Evolutionary conservation across 148 eudicot species (phyloP), one percentile per base, ranked within the genome.

Genomic region (Diospyros kaki): DNA sequence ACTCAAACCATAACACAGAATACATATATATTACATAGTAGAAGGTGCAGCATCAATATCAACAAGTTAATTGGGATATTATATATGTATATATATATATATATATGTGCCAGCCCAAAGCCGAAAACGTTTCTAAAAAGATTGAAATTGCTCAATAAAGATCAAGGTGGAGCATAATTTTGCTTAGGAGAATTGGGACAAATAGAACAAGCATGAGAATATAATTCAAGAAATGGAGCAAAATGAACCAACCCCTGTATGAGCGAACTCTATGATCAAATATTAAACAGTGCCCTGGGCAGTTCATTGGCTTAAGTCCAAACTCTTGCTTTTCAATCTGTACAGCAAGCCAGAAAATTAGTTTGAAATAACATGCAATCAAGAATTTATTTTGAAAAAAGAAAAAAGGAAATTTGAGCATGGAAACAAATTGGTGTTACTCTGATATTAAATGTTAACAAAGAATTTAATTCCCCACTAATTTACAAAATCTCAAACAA

Each of bases 221-320:
- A 48, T 48, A 48, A 48, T 48, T 48, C 52, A 48, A 48, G 52
- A 8, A 48, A 48, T 4, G 52, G 0, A 48, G 52, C 52, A 48
- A 48, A 48, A 48, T 4, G 43, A 76, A 80, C 83, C 58, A 70
- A 92, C 98, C 98, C 87, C 98, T 89, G 71, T 95, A 95, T 45
- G 98, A 95, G 55, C 98, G 98, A 73, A 95, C 98, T 83, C 98
- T 84, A 52, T 95, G 96, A 76, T 95, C 96, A 80, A 95, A 95
- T 73, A 95, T 92, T 80, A 92, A 78, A 79, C 98, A 95, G 74
- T 95, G 98, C 56, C 97, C 98, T 0, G 98, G 98, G 81, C 98
- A 92, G 85, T 95, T 95, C 98, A 95, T 95, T 65, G 98, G 98
- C 77, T 91, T 91, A 71, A 91, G 93, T 61, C 96, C 96, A 80